These are phyloP conservation scores for Benincasa hispida DNA, from an alignment of 306 rosid species.

Conservation along the genomic window DNA sequence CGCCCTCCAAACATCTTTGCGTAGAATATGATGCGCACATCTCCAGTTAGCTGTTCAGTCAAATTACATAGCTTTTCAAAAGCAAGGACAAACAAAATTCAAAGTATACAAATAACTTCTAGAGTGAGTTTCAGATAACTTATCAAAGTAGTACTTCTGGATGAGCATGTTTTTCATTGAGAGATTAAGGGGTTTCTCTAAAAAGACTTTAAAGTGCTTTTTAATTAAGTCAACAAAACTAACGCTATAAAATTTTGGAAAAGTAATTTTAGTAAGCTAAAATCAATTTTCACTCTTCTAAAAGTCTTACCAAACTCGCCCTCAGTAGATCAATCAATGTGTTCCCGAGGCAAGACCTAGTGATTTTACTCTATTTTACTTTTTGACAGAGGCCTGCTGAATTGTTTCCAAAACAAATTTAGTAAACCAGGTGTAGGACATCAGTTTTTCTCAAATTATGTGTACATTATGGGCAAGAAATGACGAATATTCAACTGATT, in stretches of 20 bases:
- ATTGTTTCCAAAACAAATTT: not conserved
- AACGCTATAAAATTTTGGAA: not conserved
- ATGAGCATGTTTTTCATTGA: not conserved
- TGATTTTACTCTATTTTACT: not conserved
- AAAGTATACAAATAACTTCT: not conserved
- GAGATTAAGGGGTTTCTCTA: not conserved
- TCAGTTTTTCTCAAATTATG: not conserved
- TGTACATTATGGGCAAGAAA: not conserved
- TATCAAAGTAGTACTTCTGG: not conserved
- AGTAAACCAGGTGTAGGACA: not conserved
- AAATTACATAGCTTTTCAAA: not conserved
- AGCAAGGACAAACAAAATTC: not conserved
- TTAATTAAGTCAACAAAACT: not conserved
- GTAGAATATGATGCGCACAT: slow-evolving; percentile 74
- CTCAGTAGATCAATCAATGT: not conserved
- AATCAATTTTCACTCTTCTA: not conserved
- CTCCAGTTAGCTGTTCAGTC: slow-evolving; percentile 61
- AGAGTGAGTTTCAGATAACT: not conserved
- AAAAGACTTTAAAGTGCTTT: not conserved
- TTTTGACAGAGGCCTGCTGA: not conserved
- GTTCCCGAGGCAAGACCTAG: not conserved
- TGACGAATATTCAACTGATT: not conserved
- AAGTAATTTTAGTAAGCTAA: not conserved
- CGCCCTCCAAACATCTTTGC: slow-evolving; percentile 89
- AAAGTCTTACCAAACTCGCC: not conserved